These are phyloP conservation scores for Calonectria ilicicola DNA, from an alignment of 2,329 filamentous ascomycete species.

Conservation along the genomic window DNA sequence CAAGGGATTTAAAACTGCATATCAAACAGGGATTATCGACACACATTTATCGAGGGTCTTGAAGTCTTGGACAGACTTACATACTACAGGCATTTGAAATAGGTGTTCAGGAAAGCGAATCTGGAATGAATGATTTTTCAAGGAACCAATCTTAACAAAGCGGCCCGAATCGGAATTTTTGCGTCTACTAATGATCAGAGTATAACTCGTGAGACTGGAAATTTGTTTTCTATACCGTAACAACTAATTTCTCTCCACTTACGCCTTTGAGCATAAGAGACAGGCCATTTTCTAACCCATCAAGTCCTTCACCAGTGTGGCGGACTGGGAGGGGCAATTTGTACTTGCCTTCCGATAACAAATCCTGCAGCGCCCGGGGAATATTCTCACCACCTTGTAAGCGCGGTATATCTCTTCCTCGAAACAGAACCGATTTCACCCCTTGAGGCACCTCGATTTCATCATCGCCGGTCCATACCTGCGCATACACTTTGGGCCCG, in stretches of 20 bases:
- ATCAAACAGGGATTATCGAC: not conserved
- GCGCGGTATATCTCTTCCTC: not conserved
- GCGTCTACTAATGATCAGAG: not conserved
- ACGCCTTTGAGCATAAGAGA: not conserved
- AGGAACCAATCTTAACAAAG: not conserved
- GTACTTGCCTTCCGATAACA: not conserved
- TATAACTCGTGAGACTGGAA: not conserved
- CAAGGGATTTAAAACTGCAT: not conserved
- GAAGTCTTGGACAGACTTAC: not conserved
- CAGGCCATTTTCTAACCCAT: not conserved
- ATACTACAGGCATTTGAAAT: not conserved
- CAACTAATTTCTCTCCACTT: conserved; percentile 8
- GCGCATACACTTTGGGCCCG: not conserved
- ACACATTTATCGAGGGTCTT: not conserved
- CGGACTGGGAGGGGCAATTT: not conserved
- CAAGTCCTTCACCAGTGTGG: not conserved
- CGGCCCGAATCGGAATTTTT: not conserved
- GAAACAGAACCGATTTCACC: not conserved
- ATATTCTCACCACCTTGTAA: not conserved
- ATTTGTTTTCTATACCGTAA: not conserved
- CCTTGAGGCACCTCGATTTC: not conserved
- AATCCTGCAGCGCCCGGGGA: not conserved
- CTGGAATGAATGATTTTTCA: not conserved
- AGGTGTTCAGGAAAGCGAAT: not conserved
- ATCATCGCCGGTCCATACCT: conserved; percentile 7